These are phyloP conservation scores for Hypoxylon lienhwacheense DNA, from an alignment of 495 filamentous ascomycete species.

Conservation along the genomic window DNA sequence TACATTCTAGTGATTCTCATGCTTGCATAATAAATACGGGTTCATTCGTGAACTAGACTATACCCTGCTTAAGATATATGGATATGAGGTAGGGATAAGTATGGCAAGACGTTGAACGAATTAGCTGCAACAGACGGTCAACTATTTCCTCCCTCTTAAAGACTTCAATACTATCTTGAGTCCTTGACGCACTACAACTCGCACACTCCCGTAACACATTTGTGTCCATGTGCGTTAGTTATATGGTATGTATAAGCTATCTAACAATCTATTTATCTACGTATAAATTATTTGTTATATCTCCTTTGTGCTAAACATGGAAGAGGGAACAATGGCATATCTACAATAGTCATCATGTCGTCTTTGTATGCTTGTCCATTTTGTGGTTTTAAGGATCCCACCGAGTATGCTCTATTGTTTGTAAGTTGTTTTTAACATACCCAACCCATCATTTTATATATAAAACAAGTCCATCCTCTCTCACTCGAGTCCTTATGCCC, in stretches of 20 bases:
- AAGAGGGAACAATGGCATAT: too few relatives aligned
- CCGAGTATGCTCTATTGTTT: slow-evolving; percentile 48
- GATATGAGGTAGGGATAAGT: neutral
- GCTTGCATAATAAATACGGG: too few relatives aligned
- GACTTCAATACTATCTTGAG: too few relatives aligned
- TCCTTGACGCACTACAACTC: neutral
- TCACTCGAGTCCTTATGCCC: neutral
- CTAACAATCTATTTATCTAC: too few relatives aligned
- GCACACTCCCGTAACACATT: too few relatives aligned
- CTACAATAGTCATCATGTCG: slow-evolving; percentile 11
- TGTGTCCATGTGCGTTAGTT: neutral
- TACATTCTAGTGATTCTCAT: too few relatives aligned
- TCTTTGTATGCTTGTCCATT: slow-evolving; percentile 45
- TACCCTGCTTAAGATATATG: neutral
- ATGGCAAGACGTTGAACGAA: neutral
- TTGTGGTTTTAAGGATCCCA: slow-evolving; percentile 46
- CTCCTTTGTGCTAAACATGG: too few relatives aligned
- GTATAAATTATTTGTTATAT: too few relatives aligned
- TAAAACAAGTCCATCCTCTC: neutral
- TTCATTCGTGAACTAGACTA: too few relatives aligned
- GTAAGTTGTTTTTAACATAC: slow-evolving; percentile 16
- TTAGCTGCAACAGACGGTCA: slow-evolving; percentile 6
- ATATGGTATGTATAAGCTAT: too few relatives aligned
- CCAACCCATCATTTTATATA: neutral
- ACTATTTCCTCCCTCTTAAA: neutral